Evolutionary conservation across 345 rosid genomes (phyloP), one percentile per base, ranked within the genome.

Genomic region (Eucalyptus polybractea): DNA sequence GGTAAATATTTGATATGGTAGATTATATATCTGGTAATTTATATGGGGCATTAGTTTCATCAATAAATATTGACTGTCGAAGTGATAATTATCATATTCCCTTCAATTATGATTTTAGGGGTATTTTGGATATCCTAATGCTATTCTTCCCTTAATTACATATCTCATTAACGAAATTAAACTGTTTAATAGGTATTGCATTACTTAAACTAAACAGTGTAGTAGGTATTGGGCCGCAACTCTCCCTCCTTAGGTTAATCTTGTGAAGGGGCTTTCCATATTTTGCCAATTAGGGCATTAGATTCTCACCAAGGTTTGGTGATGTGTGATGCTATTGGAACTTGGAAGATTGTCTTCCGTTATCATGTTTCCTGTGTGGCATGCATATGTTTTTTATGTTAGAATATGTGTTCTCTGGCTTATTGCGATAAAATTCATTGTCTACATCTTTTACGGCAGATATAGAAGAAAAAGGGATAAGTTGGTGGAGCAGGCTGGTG

Each of bases 381-480:
- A 40, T 37, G 83, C 47, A 76, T 76, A 10, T 21, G 47, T 8
- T 76, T 76, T 76, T 40, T 76, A 25, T 76, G 85, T 76, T 76
- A 10, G 29, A 10, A 40, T 40, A 40, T 40, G 47, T 21, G 47
- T 22, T 40, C 47, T 76, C 44, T 76, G 29, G 13, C 24, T 10
- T 11, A 37, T 40, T 76, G 47, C 3, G 6, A 76, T 76, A 76
- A 76, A 76, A 22, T 11, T 76, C 8, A 6, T 21, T 40, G 42
- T 76, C 29, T 40, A 4, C 85, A 40, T 10, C 44, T 40, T 22
- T 76, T 40, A 76, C 4, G 85, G 85, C 93, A 97, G 99, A 88
- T 97, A 95, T 91, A 91, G 97, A 90, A 95, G 99, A 92, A 97
- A 96, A 92, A 94, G 98, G 80, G 98, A 97, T 86, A 95, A 94